Conservation (phyloP, 2,329 filamentous ascomycete genomes). For the Ceratocystis ficicola region DNA sequence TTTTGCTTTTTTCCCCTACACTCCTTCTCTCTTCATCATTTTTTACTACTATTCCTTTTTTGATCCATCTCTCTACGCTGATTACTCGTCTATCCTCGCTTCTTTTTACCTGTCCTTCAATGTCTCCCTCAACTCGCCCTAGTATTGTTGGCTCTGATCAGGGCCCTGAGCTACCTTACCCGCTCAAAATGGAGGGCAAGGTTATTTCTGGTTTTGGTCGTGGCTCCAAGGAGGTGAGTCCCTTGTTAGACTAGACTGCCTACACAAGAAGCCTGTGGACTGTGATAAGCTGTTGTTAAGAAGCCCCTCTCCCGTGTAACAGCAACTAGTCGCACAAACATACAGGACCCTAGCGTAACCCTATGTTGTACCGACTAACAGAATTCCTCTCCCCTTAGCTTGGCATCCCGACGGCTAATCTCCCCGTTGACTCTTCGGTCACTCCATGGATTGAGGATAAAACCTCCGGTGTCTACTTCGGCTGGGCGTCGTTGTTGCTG, state of each 20-base stretch:
- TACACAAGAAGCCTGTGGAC: neutral
- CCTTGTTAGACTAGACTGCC: neutral
- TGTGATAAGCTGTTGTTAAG: neutral
- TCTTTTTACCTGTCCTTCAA: neutral
- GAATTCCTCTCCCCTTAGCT: constrained; percentile 41
- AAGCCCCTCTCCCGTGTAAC: neutral
- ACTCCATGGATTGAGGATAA: constrained; percentile 50
- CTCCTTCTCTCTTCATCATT: neutral
- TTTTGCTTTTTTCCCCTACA: too few species aligned
- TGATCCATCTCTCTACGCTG: neutral
- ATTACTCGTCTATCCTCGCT: neutral
- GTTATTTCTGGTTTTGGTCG: constrained; percentile 90
- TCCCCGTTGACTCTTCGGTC: constrained; percentile 55
- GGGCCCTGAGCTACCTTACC: constrained; percentile 68
- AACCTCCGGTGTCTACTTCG: constrained; percentile 81
- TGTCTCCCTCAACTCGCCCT: constrained; percentile 35
- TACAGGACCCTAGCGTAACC: neutral
- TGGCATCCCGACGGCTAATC: constrained; percentile 92
- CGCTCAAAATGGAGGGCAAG: constrained; percentile 68
- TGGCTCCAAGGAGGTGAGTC: constrained; percentile 72
- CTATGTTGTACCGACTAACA: neutral
- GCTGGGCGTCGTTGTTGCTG: constrained; percentile 66
- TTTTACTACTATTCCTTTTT: neutral
- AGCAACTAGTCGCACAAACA: neutral
- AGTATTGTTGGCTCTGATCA: constrained; percentile 58